Evolutionary conservation across 495 filamentous ascomycete genomes (phyloP), one percentile per base, ranked within the genome.

Genomic region (Penicillium manginii): DNA sequence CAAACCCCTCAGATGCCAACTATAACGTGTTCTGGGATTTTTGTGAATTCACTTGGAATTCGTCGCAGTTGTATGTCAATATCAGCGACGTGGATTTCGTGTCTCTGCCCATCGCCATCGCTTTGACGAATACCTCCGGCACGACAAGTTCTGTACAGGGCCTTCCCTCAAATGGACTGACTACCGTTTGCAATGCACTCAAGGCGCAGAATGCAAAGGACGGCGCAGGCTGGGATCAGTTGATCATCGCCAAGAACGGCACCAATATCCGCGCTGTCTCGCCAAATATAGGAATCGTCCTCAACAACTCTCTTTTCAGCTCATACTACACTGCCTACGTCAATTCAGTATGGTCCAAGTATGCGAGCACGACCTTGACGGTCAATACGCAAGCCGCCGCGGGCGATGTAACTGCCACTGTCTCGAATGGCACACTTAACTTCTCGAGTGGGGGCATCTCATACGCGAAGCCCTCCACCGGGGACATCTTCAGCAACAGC

Each of bases 21-120:
- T 85, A 87, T 66, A 78, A 83, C 29, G 70, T 84, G 29, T 62
- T 68, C 47, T 92, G 89, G 86, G 81, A 77, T 31, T 92, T 92
- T 64, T 81, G 77, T 71, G 89, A 92, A 67, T 90, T 91, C 69
- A 92, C 89, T 3, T 88, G 81, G 73, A 89, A 90, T 69, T 65
- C 66, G 48, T 54, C 70, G 18, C 84, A 91, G 71, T 78, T 91
- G 3, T 92, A 88, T 66, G 88, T 83, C 50, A 92, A 92, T 64
- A 88, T 91, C 62, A 82, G 78, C 52, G 88, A 87, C 61, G 89
- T 92, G 39, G 89, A 92, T 73, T 91, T 91, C 64, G 83, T 89
- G 40, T 75, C 78, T 50, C 60, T 90, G 10, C 88, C 89, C 10
- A 83, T 91, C 51, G 80, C 85, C 7, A 73, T 92, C 39, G 71